phyloP scores from a whole-genome alignment of 345 rosid species.

The Chamaenerion angustifolium region DNA sequence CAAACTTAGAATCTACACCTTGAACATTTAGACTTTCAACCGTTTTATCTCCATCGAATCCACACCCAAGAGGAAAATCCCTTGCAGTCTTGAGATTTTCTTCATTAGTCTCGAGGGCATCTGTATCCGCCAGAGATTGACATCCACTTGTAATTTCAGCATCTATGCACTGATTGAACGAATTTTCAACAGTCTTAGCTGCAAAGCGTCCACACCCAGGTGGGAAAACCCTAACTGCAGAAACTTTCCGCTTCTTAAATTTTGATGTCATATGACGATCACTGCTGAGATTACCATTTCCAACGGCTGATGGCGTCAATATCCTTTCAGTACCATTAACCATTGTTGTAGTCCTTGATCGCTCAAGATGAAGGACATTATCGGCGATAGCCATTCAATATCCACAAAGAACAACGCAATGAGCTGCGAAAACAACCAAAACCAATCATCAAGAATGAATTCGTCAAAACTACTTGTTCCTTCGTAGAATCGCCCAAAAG shows the following conservation, averaged over 20 bases:
- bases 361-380: slow-evolving; percentile 18
- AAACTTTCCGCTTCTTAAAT: slow-evolving; percentile 30
- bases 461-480: too few species aligned
- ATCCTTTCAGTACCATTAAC: slow-evolving; percentile 19
- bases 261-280: slow-evolving; percentile 11
- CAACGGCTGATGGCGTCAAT: slow-evolving; percentile 11
- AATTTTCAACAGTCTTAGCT: slow-evolving; percentile 10
- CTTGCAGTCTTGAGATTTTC: not conserved
- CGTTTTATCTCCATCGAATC: too few species aligned
- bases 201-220: slow-evolving; percentile 29
- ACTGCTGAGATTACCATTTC: slow-evolving; percentile 14
- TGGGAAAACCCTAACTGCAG: slow-evolving; percentile 39
- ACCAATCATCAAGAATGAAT: too few species aligned
- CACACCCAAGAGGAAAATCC: too few species aligned
- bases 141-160: not conserved
- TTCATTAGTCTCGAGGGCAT: not conserved
- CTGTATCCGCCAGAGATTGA: slow-evolving; percentile 1
- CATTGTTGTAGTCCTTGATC: slow-evolving; percentile 15
- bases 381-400: slow-evolving; percentile 28
- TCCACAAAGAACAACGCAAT: slow-evolving; percentile 6
- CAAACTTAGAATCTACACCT: too few species aligned
- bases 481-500: too few species aligned
- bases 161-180: not conserved
- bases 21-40: too few species aligned
- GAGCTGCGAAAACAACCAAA: too few species aligned